Evolutionary conservation across 2,329 filamentous ascomycete genomes (phyloP).

Genomic region (Colletotrichum phormii): DNA sequence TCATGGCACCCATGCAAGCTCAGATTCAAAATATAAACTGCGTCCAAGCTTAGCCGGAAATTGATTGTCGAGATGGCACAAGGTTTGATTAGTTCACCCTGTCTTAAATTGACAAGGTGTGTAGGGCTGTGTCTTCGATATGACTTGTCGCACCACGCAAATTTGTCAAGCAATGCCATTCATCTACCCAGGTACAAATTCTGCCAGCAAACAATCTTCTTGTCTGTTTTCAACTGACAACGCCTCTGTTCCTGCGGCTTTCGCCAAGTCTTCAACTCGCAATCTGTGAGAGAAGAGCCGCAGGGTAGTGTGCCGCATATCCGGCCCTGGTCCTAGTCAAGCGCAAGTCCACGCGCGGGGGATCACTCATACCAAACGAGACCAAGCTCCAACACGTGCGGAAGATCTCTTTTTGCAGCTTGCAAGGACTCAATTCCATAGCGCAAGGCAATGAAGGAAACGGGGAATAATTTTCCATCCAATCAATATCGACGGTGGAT

Average conservation of each 20-base stretch:
- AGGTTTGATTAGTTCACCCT: too few relatives aligned
- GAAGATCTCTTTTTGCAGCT: neutral
- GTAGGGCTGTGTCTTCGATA: neutral
- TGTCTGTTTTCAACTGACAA: neutral
- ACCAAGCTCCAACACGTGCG: neutral
- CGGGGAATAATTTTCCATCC: conserved; percentile 21
- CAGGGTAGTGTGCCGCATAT: conserved; percentile 1
- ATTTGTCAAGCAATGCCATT: neutral
- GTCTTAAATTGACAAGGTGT: too few relatives aligned
- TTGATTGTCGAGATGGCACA: neutral
- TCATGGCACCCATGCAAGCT: neutral
- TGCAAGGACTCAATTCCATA: too few relatives aligned
- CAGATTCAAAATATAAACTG: neutral
- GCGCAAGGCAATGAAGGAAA: neutral
- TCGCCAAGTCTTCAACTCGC: neutral
- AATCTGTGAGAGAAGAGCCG: neutral
- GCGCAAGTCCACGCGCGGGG: neutral
- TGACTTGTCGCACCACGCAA: neutral
- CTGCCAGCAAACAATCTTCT: neutral
- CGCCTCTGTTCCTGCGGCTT: neutral
- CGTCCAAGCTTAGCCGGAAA: neutral
- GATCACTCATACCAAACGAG: neutral
- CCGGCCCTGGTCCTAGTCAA: conserved; percentile 19
- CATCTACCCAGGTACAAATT: neutral
- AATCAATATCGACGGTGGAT: neutral